Evolutionary conservation across 208 protist genomes (phyloP).

Genomic region (Trypanosomatidae sp.): DNA sequence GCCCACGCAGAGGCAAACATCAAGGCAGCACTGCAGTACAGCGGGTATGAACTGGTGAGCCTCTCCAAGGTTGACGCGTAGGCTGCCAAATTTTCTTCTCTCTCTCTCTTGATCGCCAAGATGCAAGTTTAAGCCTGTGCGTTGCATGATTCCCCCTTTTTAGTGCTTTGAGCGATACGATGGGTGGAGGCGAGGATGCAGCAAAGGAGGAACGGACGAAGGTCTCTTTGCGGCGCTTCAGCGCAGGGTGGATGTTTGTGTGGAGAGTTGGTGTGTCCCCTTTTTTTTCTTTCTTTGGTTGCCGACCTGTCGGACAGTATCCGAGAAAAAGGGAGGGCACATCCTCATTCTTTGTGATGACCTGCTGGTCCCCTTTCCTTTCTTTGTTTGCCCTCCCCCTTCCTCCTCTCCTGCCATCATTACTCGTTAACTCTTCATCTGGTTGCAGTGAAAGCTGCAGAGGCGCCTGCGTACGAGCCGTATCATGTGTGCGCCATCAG

Average conservation of each 20-base stretch:
- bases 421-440: not conserved
- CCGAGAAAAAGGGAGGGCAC: not conserved
- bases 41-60: conserved; percentile 59
- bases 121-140: not conserved
- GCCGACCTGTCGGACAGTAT: not conserved
- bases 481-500: not conserved
- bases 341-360: not conserved
- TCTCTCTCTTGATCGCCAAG: not conserved
- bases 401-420: not conserved
- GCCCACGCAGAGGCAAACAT: conserved; percentile 43
- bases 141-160: not conserved
- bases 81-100: not conserved
- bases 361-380: not conserved
- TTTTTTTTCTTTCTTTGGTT: too few relatives aligned
- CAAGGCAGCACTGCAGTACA: conserved; percentile 45
- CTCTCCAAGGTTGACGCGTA: conserved; percentile 30
- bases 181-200: not conserved
- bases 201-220: not conserved
- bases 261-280: not conserved
- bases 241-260: not conserved
- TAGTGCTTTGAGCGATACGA: not conserved
- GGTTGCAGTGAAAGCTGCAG: not conserved
- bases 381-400: not conserved
- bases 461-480: not conserved
- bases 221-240: not conserved